A percentile compares a stretch with the other conserved stretches of the same genome.
phyloP scores from a whole-genome alignment of 2,329 filamentous ascomycete species.

The Ploettnerulaceae sp. region DNA sequence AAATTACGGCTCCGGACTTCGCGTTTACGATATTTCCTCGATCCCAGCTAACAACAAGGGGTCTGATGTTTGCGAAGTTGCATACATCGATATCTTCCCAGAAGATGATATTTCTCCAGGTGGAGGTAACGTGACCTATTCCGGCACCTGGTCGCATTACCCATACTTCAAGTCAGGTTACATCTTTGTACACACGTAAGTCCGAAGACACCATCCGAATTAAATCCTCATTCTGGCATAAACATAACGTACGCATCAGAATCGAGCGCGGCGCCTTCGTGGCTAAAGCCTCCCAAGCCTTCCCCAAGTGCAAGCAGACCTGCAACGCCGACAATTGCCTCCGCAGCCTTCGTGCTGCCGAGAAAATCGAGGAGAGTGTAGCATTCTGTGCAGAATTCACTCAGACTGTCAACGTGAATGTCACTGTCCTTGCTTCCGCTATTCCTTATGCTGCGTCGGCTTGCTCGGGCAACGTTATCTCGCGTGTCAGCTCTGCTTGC shows the following conservation, averaged over 20 bases:
- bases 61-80: constrained; percentile 40
- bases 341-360: constrained; percentile 32
- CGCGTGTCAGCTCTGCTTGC: constrained; percentile 13
- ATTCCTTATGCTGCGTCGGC: constrained; percentile 8
- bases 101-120: constrained; percentile 24
- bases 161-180: constrained; percentile 37
- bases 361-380: constrained; percentile 32
- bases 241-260: background rate
- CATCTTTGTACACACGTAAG: constrained; percentile 27
- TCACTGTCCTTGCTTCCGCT: constrained; percentile 1
- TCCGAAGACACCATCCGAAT: background rate
- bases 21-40: constrained; percentile 32
- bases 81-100: constrained; percentile 31
- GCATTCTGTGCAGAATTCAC: constrained; percentile 32
- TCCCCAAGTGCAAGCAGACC: constrained; percentile 9
- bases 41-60: constrained; percentile 33
- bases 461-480: constrained; percentile 17
- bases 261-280: constrained; percentile 40
- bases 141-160: constrained; percentile 42
- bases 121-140: constrained; percentile 38
- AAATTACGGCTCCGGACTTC: constrained; percentile 47
- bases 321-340: constrained; percentile 35
- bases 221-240: background rate
- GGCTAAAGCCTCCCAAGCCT: constrained; percentile 12
- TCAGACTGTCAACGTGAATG: constrained; percentile 13